A percentile compares a stretch with the other conserved stretches of the same genome.
Conservation (phyloP, 1,139 yeast genomes). For the Groenewaldozyma auringiensis region DNA sequence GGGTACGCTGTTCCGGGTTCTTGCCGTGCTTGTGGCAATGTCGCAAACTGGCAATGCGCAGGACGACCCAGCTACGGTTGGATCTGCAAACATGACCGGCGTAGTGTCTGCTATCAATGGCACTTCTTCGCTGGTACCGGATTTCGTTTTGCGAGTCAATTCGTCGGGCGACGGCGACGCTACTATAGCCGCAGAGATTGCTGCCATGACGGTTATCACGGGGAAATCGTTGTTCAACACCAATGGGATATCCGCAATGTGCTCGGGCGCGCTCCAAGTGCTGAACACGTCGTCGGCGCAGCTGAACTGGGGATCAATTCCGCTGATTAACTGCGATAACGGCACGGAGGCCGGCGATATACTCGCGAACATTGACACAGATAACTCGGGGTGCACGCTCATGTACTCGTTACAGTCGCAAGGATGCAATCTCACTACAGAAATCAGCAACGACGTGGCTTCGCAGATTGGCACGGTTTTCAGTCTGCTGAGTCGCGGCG, state of each 20-base stretch:
- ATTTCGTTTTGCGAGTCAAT: slow-evolving; percentile 12
- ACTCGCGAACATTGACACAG: slow-evolving; percentile 18
- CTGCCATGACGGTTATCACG: slow-evolving; percentile 20
- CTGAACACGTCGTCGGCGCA: slow-evolving; percentile 9
- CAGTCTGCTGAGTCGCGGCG: slow-evolving; percentile 21
- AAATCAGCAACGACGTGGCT: slow-evolving; percentile 17
- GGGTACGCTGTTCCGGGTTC: too few species aligned
- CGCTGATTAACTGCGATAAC: slow-evolving; percentile 28
- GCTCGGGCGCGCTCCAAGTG: slow-evolving; percentile 21
- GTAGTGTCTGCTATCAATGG: slow-evolving; percentile 14
- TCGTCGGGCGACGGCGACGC: slow-evolving; percentile 9
- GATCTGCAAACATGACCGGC: slow-evolving; percentile 12
- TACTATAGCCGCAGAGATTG: slow-evolving; percentile 16
- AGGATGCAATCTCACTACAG: slow-evolving; percentile 23
- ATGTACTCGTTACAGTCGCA: slow-evolving; percentile 23
- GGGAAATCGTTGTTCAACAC: slow-evolving; percentile 17
- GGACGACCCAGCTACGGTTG: slow-evolving; percentile 12
- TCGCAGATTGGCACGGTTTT: slow-evolving; percentile 28
- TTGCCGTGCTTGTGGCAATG: not conserved
- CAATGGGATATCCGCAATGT: slow-evolving; percentile 18
- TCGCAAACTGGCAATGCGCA: not conserved
- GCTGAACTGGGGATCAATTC: slow-evolving; percentile 21
- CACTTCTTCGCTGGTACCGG: slow-evolving; percentile 11
- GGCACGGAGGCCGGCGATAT: slow-evolving; percentile 18
- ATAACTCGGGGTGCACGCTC: slow-evolving; percentile 27